phyloP scores from a whole-genome alignment of 2,329 filamentous ascomycete genomes.

The Colletotrichum tropicicola region DNA sequence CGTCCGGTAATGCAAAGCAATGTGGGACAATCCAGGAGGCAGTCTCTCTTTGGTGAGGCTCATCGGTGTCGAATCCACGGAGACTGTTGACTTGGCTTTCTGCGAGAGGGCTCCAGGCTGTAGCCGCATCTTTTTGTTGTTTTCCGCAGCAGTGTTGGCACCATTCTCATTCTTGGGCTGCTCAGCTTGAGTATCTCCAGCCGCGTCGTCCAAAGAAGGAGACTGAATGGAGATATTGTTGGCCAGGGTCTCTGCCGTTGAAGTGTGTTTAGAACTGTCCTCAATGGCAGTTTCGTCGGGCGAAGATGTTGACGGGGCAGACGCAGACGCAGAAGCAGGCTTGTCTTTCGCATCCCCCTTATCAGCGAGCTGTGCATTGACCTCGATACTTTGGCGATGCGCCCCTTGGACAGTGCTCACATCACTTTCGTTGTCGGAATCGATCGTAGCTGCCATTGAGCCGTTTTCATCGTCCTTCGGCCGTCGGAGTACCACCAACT shows the following conservation, averaged over 20 bases:
- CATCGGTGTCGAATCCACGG: slow-evolving; percentile 51
- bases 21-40: slow-evolving; percentile 76
- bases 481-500: slow-evolving; percentile 48
- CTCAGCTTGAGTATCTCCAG: slow-evolving; percentile 31
- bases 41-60: slow-evolving; percentile 69
- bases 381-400: slow-evolving; percentile 43
- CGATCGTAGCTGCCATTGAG: slow-evolving; percentile 67
- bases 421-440: slow-evolving; percentile 58
- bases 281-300: slow-evolving; percentile 1
- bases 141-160: slow-evolving; percentile 16
- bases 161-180: slow-evolving; percentile 34
- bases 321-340: neutral
- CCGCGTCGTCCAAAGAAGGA: slow-evolving; percentile 26
- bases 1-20: slow-evolving; percentile 85
- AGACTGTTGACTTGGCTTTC: slow-evolving; percentile 51
- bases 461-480: slow-evolving; percentile 50
- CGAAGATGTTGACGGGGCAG: neutral
- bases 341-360: slow-evolving; percentile 14
- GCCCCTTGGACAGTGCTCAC: slow-evolving; percentile 40
- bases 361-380: slow-evolving; percentile 48
- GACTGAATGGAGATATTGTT: slow-evolving; percentile 35
- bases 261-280: slow-evolving; percentile 31
- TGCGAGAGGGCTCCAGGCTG: slow-evolving; percentile 36
- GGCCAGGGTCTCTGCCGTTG: slow-evolving; percentile 38
- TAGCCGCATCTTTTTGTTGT: slow-evolving; percentile 15